These are phyloP conservation scores for Lonicera japonica DNA, from an alignment of 129 eudicot genomes.

Conservation along the genomic window DNA sequence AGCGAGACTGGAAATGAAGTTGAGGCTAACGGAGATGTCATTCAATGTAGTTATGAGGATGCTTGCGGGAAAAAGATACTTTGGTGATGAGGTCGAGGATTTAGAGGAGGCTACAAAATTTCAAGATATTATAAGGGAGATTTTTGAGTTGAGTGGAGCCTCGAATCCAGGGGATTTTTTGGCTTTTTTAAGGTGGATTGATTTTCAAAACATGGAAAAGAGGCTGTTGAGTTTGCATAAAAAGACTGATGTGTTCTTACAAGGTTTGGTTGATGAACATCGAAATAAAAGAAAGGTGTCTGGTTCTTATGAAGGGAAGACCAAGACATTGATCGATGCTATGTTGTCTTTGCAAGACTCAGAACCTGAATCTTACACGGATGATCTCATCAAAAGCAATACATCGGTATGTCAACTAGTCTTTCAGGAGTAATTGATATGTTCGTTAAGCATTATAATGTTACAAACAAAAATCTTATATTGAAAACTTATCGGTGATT, in stretches of 20 bases:
- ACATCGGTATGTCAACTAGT: slow-evolving; percentile 23
- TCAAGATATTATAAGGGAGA: slow-evolving; percentile 13
- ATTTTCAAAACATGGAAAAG: slow-evolving; percentile 27
- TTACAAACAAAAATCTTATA: no score
- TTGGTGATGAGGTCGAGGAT: slow-evolving; percentile 19
- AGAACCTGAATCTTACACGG: slow-evolving; percentile 49
- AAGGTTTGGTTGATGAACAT: slow-evolving; percentile 37
- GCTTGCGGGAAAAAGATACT: slow-evolving; percentile 34
- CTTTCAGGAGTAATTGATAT: no score
- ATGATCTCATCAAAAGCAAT: slow-evolving; percentile 50
- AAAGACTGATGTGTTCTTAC: slow-evolving; percentile 34
- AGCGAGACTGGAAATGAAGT: slow-evolving; percentile 10
- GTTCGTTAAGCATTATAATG: no score
- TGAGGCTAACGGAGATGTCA: background rate
- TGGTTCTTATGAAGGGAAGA: background rate
- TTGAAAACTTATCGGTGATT: no score
- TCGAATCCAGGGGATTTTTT: slow-evolving; percentile 40
- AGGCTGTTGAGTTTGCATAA: slow-evolving; percentile 18
- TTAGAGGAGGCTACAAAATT: slow-evolving; percentile 18
- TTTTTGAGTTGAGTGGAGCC: slow-evolving; percentile 20
- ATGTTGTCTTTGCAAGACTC: slow-evolving; percentile 43
- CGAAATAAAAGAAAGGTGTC: background rate
- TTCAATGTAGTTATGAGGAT: slow-evolving; percentile 30
- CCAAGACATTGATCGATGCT: slow-evolving; percentile 37
- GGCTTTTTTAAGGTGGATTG: slow-evolving; percentile 39